phyloP scores from a whole-genome alignment of 2,329 filamentous ascomycete species.

The Botryotinia globosa region DNA sequence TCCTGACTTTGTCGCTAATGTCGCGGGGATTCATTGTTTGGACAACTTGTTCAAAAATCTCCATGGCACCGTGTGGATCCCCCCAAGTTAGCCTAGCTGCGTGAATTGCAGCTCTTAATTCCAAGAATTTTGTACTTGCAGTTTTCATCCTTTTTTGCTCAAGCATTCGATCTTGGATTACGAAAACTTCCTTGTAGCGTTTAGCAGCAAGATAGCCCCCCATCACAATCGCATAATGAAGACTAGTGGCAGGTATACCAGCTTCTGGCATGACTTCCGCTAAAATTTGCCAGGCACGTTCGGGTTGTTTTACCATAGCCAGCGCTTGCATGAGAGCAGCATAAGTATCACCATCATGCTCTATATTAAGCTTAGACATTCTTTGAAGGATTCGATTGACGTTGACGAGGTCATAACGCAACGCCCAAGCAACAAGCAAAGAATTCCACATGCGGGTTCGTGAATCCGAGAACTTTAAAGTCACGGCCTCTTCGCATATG shows the following conservation, averaged over 20 bases:
- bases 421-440: slow-evolving; percentile 67
- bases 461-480: slow-evolving; percentile 49
- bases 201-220: slow-evolving; percentile 44
- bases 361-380: slow-evolving; percentile 53
- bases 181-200: slow-evolving; percentile 45
- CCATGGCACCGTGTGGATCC: slow-evolving; percentile 25
- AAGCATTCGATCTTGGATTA: slow-evolving; percentile 46
- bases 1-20: slow-evolving; percentile 29
- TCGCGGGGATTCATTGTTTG: slow-evolving; percentile 32
- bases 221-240: slow-evolving; percentile 54
- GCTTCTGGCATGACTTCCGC: slow-evolving; percentile 49
- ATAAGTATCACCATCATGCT: slow-evolving; percentile 57
- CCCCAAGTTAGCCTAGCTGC: slow-evolving; percentile 1
- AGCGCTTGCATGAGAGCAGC: slow-evolving; percentile 59
- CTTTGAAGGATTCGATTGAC: slow-evolving; percentile 52
- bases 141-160: slow-evolving; percentile 41
- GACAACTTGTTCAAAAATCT: slow-evolving; percentile 32
- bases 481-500: slow-evolving; percentile 56
- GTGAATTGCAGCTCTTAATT: slow-evolving; percentile 37
- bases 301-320: slow-evolving; percentile 50
- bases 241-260: slow-evolving; percentile 44
- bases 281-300: slow-evolving; percentile 53
- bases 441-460: slow-evolving; percentile 74
- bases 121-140: slow-evolving; percentile 44
- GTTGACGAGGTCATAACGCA: slow-evolving; percentile 56